Percentiles rank a stretch among this genome's conserved stretches.
Conservation (phyloP, 2,329 filamentous ascomycete species). For the Pezicula radicicola region DNA sequence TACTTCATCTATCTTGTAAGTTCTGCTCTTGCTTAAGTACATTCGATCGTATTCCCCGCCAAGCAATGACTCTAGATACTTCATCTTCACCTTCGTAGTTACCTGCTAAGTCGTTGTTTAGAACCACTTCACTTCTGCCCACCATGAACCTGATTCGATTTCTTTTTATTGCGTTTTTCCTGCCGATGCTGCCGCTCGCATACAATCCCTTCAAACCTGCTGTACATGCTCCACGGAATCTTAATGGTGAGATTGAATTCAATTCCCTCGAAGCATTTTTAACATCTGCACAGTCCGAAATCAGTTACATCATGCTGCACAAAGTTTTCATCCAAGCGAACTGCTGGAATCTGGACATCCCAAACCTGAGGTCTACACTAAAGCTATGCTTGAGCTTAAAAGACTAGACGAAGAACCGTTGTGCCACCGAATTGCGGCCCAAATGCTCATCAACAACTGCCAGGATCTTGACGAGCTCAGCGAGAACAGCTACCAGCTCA, state of each 20-base stretch:
- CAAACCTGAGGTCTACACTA: constrained; percentile 25
- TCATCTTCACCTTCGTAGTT: too few relatives aligned
- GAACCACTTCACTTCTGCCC: background rate
- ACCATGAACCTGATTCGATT: constrained; percentile 8
- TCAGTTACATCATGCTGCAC: background rate
- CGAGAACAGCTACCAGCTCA: constrained; percentile 24
- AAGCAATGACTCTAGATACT: too few relatives aligned
- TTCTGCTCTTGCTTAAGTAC: too few relatives aligned
- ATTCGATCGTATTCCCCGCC: too few relatives aligned
- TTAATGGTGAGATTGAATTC: background rate
- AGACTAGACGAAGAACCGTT: constrained; percentile 27
- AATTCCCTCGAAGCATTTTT: background rate
- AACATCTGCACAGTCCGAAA: background rate
- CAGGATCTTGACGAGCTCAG: constrained; percentile 23
- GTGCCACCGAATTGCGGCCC: constrained; percentile 29
- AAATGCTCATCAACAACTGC: constrained; percentile 30
- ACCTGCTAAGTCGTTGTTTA: too few relatives aligned
- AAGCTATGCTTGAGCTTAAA: constrained; percentile 27
- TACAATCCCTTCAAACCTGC: constrained; percentile 8
- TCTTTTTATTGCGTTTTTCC: background rate
- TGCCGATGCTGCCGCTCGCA: constrained; percentile 3
- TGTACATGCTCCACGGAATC: background rate
- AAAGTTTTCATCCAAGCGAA: constrained; percentile 10
- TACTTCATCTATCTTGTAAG: too few relatives aligned
- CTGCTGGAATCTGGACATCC: constrained; percentile 11